Evolutionary conservation across 2,329 filamentous ascomycete genomes (phyloP).

Genomic region (Leptoxyphium fumago): DNA sequence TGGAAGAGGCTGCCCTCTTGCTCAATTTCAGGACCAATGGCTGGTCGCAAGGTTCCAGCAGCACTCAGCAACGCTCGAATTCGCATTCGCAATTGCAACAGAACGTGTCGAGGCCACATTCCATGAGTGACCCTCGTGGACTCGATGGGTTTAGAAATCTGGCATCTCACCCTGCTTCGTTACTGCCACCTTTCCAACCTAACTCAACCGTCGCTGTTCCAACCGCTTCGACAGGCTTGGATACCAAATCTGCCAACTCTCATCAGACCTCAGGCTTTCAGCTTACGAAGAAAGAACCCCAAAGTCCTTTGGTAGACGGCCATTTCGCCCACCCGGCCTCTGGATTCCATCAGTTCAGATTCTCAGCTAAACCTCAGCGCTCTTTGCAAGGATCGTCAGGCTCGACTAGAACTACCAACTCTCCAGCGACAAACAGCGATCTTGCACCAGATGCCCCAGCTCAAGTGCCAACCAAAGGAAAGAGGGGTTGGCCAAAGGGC

Average conservation of each 20-base stretch:
- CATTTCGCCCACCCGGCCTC: not conserved
- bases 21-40: constrained; percentile 26
- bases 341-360: too few species aligned
- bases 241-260: not conserved
- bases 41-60: constrained; percentile 7
- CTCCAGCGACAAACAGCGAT: constrained; percentile 12
- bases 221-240: not conserved
- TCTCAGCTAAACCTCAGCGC: not conserved
- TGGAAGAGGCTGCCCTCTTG: constrained; percentile 32
- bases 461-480: constrained; percentile 4
- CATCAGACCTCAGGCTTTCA: not conserved
- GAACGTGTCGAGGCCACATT: constrained; percentile 12
- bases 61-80: constrained; percentile 3
- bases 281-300: not conserved
- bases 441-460: constrained; percentile 7
- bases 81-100: constrained; percentile 5
- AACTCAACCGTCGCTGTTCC: not conserved
- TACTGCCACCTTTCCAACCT: not conserved
- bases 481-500: constrained; percentile 30
- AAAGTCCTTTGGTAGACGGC: not conserved
- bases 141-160: not conserved
- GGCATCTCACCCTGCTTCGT: constrained; percentile 1
- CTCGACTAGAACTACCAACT: not conserved
- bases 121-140: constrained; percentile 16
- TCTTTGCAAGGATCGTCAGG: not conserved